These are phyloP conservation scores for Akebia trifoliata DNA, from an alignment of 164 flowering plant genomes.

Conservation along the genomic window DNA sequence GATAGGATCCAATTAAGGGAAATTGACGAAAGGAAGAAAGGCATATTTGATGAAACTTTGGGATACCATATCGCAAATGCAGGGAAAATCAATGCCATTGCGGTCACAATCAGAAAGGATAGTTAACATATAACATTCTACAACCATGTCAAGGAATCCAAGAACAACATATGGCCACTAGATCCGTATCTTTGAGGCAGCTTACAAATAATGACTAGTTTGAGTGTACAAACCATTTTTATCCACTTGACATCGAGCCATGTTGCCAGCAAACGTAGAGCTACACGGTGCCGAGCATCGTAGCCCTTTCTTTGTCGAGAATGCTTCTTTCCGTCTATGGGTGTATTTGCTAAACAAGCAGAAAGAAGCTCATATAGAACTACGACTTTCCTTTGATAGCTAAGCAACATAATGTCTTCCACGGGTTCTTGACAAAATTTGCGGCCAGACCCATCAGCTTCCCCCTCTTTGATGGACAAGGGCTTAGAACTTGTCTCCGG, in stretches of 20 bases:
- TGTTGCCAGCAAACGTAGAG: constrained; percentile 75
- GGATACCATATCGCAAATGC: no score
- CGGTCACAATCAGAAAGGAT: constrained; percentile 1
- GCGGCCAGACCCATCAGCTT: constrained; percentile 20
- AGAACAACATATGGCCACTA: constrained; percentile 1
- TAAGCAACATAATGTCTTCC: constrained; percentile 49
- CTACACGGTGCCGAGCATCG: constrained; percentile 97
- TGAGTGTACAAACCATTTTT: constrained; percentile 62
- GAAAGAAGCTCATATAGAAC: constrained; percentile 88
- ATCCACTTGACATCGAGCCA: constrained; percentile 90
- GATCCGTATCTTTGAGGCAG: not conserved
- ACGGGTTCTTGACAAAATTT: constrained; percentile 36
- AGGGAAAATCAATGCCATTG: not conserved
- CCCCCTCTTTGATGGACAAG: constrained; percentile 14
- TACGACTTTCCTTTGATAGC: constrained; percentile 60
- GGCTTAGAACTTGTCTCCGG: constrained; percentile 17
- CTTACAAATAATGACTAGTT: constrained; percentile 6
- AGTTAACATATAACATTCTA: not conserved
- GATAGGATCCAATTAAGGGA: no score
- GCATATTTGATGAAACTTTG: no score
- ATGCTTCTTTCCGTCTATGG: constrained; percentile 42
- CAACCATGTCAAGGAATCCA: constrained; percentile 7
- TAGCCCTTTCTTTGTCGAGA: constrained; percentile 65
- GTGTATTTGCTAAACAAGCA: constrained; percentile 75
- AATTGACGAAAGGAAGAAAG: no score